These are phyloP conservation scores for Fusarium hainanense DNA, from an alignment of 2,329 filamentous ascomycete genomes.

Conservation along the genomic window DNA sequence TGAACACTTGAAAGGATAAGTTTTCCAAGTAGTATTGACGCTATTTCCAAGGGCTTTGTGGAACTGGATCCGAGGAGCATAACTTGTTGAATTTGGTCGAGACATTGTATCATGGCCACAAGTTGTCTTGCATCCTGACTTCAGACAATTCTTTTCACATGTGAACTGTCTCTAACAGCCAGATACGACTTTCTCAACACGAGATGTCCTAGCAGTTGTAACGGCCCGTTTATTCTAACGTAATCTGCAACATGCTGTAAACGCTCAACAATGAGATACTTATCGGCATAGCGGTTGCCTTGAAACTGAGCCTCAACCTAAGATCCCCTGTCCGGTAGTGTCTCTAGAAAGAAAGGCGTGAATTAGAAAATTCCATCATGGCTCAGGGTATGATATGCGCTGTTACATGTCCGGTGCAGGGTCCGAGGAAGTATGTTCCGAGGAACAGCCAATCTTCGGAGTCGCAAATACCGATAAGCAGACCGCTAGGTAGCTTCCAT, in stretches of 20 bases:
- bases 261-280: slow-evolving; percentile 8
- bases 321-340: slow-evolving; percentile 8
- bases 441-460: slow-evolving; percentile 28
- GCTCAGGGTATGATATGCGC: background rate
- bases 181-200: slow-evolving; percentile 26
- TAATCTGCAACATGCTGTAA: slow-evolving; percentile 1
- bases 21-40: slow-evolving; percentile 29
- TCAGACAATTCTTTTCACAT: slow-evolving; percentile 13
- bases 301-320: slow-evolving; percentile 30
- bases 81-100: background rate
- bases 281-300: slow-evolving; percentile 1
- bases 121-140: background rate
- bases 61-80: slow-evolving; percentile 24
- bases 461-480: slow-evolving; percentile 23
- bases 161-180: slow-evolving; percentile 12
- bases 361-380: background rate
- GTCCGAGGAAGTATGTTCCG: slow-evolving; percentile 35
- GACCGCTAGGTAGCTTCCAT: background rate
- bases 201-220: background rate
- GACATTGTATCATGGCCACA: background rate
- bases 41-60: slow-evolving; percentile 21
- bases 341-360: slow-evolving; percentile 3
- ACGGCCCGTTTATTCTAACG: slow-evolving; percentile 5
- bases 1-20: slow-evolving; percentile 11
- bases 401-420: slow-evolving; percentile 20